These are phyloP conservation scores for Galerina marginata DNA, from an alignment of 768 basidiomycete species.

Conservation along the genomic window DNA sequence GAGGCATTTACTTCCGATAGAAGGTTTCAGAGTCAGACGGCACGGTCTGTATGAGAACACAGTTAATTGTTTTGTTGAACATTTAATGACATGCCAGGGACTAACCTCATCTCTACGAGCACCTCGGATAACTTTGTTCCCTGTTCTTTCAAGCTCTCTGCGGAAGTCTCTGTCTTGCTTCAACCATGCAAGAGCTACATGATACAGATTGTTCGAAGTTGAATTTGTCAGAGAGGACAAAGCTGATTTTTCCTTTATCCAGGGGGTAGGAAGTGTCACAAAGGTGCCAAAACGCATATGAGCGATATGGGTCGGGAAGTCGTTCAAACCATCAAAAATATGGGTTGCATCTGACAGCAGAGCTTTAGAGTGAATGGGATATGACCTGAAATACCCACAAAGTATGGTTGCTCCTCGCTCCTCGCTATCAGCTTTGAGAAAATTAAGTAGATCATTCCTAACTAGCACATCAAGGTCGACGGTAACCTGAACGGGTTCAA, in stretches of 20 bases:
- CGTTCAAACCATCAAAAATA: constrained; percentile 90
- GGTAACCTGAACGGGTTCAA: constrained; percentile 66
- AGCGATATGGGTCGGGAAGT: constrained; percentile 92
- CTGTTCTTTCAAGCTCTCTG: constrained; percentile 58
- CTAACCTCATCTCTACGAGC: constrained; percentile 61
- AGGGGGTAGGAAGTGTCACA: constrained; percentile 67
- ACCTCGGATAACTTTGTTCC: constrained; percentile 61
- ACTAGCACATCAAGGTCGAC: constrained; percentile 98
- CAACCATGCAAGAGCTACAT: constrained; percentile 85
- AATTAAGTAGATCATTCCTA: constrained; percentile 86
- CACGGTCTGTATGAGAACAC: constrained; percentile 43
- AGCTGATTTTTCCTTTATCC: constrained; percentile 49
- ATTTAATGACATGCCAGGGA: constrained; percentile 9
- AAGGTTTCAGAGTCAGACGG: constrained; percentile 84
- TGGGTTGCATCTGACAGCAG: constrained; percentile 83
- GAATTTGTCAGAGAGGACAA: constrained; percentile 17
- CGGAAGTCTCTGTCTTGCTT: constrained; percentile 78
- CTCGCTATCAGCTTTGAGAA: constrained; percentile 84
- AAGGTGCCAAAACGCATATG: constrained; percentile 90
- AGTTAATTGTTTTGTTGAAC: constrained; percentile 1
- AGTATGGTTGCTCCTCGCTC: constrained; percentile 84
- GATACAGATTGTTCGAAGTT: constrained; percentile 56
- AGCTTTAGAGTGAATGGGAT: constrained; percentile 3
- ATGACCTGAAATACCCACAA: constrained; percentile 52
- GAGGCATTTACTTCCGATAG: constrained; percentile 68